Evolutionary conservation across 805 yeast genomes (phyloP).

Genomic region (Kodamaea laetipori): DNA sequence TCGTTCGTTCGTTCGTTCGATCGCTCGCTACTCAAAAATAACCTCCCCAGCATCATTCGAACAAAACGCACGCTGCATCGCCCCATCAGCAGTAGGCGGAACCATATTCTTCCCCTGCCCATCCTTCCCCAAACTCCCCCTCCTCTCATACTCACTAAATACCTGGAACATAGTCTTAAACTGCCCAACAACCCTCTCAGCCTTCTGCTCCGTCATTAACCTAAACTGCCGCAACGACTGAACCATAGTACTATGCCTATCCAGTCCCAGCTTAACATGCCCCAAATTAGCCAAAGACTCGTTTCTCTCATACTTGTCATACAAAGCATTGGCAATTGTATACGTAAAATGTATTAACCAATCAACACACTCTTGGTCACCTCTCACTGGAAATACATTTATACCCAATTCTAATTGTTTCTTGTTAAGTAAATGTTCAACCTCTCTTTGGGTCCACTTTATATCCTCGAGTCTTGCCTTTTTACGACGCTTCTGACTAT

Average conservation of each 20-base stretch:
- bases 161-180: constrained; percentile 36
- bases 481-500: constrained; percentile 1
- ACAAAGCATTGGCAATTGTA: constrained; percentile 52
- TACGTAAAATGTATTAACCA: constrained; percentile 62
- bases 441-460: constrained; percentile 24
- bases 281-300: constrained; percentile 58
- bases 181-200: constrained; percentile 44
- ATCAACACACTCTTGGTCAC: constrained; percentile 45
- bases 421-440: constrained; percentile 43
- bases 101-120: constrained; percentile 47
- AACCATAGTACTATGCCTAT: constrained; percentile 46
- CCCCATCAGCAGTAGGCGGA: constrained; percentile 52
- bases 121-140: constrained; percentile 42
- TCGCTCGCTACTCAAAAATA: constrained; percentile 18
- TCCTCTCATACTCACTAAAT: constrained; percentile 26
- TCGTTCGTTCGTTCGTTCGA: background rate
- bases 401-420: constrained; percentile 50
- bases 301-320: constrained; percentile 59
- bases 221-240: constrained; percentile 59
- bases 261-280: constrained; percentile 54
- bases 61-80: constrained; percentile 50
- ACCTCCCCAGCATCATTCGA: constrained; percentile 53
- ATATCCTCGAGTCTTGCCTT: background rate
- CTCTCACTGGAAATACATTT: constrained; percentile 54
- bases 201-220: constrained; percentile 54